These are phyloP conservation scores for Cladosporium sp. DNA, from an alignment of 2,329 filamentous ascomycete genomes.

Conservation along the genomic window DNA sequence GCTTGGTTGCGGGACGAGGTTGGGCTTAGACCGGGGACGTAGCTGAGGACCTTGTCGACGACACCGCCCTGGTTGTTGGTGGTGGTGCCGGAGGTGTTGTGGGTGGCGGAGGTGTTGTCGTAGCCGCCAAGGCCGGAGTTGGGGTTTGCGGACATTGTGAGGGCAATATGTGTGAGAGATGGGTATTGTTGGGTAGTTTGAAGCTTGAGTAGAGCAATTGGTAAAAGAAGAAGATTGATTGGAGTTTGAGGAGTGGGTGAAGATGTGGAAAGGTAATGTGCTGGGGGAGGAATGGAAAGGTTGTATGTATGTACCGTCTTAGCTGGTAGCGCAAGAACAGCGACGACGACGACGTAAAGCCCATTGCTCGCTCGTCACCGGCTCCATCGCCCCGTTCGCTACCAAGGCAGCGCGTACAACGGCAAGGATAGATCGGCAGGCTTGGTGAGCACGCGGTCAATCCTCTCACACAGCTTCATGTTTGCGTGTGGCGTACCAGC, in stretches of 20 bases:
- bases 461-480: neutral
- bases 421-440: neutral
- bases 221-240: neutral
- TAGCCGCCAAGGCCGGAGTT: neutral
- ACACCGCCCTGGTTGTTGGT: slow-evolving; percentile 19
- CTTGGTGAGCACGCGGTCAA: neutral
- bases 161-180: neutral
- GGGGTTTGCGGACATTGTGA: slow-evolving; percentile 16
- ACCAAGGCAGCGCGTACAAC: slow-evolving; percentile 4
- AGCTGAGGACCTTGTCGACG: slow-evolving; percentile 27
- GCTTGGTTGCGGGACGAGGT: neutral
- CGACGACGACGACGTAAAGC: neutral
- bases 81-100: neutral
- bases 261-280: neutral
- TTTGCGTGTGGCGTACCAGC: neutral
- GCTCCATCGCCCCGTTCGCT: slow-evolving; percentile 6
- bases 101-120: neutral
- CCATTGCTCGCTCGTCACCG: neutral
- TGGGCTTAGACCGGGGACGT: slow-evolving; percentile 23
- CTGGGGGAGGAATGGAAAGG: neutral
- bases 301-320: neutral
- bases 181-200: neutral
- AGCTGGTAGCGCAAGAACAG: slow-evolving; percentile 4
- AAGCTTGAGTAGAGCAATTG: neutral
- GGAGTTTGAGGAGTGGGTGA: neutral